These are phyloP conservation scores for Candida argentea DNA, from an alignment of 805 yeast genomes.

Conservation along the genomic window DNA sequence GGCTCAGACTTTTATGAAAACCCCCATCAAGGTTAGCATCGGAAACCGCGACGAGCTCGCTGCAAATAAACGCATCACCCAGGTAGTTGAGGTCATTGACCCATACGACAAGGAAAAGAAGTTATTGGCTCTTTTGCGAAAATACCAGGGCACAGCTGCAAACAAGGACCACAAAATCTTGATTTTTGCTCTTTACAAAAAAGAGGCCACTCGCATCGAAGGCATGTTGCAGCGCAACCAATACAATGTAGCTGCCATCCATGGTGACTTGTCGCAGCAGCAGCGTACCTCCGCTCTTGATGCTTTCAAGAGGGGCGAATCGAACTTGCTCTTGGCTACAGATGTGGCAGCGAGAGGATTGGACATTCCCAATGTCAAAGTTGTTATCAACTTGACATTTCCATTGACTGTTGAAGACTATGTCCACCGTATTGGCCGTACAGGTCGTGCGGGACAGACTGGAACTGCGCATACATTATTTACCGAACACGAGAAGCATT, in stretches of 20 bases:
- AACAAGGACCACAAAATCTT: slow-evolving; percentile 70
- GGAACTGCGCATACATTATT: slow-evolving; percentile 94
- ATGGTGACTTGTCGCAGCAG: slow-evolving; percentile 88
- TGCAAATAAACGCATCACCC: slow-evolving; percentile 91
- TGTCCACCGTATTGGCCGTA: slow-evolving; percentile 95
- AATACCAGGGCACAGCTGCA: slow-evolving; percentile 55
- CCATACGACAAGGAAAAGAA: slow-evolving; percentile 73
- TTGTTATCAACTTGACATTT: slow-evolving; percentile 89
- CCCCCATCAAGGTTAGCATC: slow-evolving; percentile 82
- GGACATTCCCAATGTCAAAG: slow-evolving; percentile 95
- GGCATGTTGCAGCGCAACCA: slow-evolving; percentile 62
- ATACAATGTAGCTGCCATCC: slow-evolving; percentile 82
- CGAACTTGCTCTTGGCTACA: slow-evolving; percentile 79
- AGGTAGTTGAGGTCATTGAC: slow-evolving; percentile 79
- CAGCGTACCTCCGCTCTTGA: slow-evolving; percentile 86
- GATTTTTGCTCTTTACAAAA: slow-evolving; percentile 90
- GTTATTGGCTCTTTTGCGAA: slow-evolving; percentile 58
- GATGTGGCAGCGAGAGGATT: slow-evolving; percentile 98
- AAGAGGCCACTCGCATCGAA: slow-evolving; percentile 92
- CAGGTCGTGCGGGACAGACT: slow-evolving; percentile 94
- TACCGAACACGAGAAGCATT: slow-evolving; percentile 93
- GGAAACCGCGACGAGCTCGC: slow-evolving; percentile 91
- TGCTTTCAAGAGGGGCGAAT: slow-evolving; percentile 71
- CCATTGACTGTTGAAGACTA: slow-evolving; percentile 95
- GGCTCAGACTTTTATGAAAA: slow-evolving; percentile 73